Conservation (phyloP, 2,329 filamentous ascomycete genomes). For the Emergomyces pasteurianus region DNA sequence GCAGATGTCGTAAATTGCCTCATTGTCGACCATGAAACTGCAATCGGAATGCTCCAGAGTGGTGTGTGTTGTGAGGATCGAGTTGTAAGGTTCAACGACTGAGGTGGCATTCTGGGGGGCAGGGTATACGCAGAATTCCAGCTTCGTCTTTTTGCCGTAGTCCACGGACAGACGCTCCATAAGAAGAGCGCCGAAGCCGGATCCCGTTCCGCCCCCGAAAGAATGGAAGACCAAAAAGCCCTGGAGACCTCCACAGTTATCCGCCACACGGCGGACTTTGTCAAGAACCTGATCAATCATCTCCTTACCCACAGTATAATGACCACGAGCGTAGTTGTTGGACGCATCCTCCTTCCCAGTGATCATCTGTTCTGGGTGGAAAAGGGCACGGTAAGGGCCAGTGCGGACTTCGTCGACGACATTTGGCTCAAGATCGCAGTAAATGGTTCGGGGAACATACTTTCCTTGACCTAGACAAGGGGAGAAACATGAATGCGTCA, state of each 20-base stretch:
- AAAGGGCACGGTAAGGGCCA: constrained; percentile 87
- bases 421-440: constrained; percentile 99
- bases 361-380: constrained; percentile 99
- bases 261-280: constrained; percentile 93
- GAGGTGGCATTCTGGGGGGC: constrained; percentile 94
- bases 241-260: constrained; percentile 96
- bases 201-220: constrained; percentile 97
- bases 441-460: constrained; percentile 97
- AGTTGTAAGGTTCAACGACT: constrained; percentile 99
- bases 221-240: constrained; percentile 99
- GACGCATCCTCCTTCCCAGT: constrained; percentile 99
- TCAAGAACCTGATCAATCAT: constrained; percentile 96
- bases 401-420: constrained; percentile 99
- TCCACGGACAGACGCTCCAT: constrained; percentile 99
- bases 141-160: constrained; percentile 99
- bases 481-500: background rate
- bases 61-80: constrained; percentile 96
- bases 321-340: constrained; percentile 99
- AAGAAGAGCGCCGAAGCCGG: constrained; percentile 92
- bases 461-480: constrained; percentile 70
- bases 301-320: constrained; percentile 99
- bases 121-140: constrained; percentile 99
- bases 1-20: constrained; percentile 99
- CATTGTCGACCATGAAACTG: constrained; percentile 99
- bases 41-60: constrained; percentile 99